Percentiles rank a stretch among this genome's conserved stretches.
phyloP scores from a whole-genome alignment of 164 flowering plant genomes.

The Cinnamomum micranthum region DNA sequence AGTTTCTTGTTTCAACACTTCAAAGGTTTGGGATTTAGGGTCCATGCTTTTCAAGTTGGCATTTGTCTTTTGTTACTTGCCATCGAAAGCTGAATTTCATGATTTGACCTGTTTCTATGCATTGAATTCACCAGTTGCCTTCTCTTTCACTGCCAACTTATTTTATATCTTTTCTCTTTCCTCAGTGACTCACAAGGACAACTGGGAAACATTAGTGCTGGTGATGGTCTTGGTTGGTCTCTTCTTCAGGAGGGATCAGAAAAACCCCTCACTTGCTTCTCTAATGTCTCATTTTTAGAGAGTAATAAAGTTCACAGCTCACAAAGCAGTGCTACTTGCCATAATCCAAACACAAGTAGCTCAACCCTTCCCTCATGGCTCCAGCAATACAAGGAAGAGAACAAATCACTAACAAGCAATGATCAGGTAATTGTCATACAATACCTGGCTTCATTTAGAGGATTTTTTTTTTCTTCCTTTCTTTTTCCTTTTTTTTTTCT shows the following conservation, averaged over 20 bases:
- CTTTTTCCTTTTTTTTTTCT: neutral
- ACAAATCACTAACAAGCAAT: slow-evolving; percentile 24
- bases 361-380: slow-evolving; percentile 90
- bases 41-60: no score
- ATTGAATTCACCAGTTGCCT: neutral
- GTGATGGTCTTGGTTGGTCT: slow-evolving; percentile 34
- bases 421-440: slow-evolving; percentile 41
- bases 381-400: slow-evolving; percentile 64
- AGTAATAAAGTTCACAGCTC: slow-evolving; percentile 37
- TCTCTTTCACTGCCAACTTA: neutral
- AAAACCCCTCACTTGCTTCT: slow-evolving; percentile 48
- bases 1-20: no score
- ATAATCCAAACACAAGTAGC: slow-evolving; percentile 28
- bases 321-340: slow-evolving; percentile 25
- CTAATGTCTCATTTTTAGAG: slow-evolving; percentile 51
- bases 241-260: slow-evolving; percentile 27
- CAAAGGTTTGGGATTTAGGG: no score
- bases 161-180: neutral
- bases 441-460: no score
- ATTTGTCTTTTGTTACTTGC: no score
- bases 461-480: no score
- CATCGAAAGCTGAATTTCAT: neutral
- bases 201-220: slow-evolving; percentile 34
- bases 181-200: slow-evolving; percentile 39
- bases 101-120: neutral